Base-by-base conservation (phyloP, 2,329 filamentous ascomycete species). In the Calonectria hawksworthii region DNA sequence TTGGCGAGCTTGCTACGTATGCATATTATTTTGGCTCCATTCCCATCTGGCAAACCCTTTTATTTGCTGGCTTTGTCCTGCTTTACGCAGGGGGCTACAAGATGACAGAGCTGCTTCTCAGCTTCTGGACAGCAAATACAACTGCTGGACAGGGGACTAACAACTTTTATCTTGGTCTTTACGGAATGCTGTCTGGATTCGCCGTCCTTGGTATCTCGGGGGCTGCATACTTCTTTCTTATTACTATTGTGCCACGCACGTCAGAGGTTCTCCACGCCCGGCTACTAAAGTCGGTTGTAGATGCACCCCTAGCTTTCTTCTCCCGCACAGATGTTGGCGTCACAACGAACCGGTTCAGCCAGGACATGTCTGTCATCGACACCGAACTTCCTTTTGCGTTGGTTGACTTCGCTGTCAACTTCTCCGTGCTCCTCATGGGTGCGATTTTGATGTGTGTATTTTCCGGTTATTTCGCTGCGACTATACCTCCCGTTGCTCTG, bases 311-410 rank as follows among this genome's bases (percentile, higher is more conserved):
- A n/a, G 76, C 75, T 2, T 86, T 87, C 73, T 85, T 86, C 68
- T 83, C 83, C 0, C 77, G 68, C 0, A 86, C 83, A 0, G 85
- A 87, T 67, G 77, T 79, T 2, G 86, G 86, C 8, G 78, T 82
- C 23, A 81, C 84, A 32, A 83, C 83, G 11, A 86, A 86, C 32
- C 79, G 85, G 23, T 87, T 87, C 73, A 85, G 83, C 14, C 85
- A 86, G 51, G 86, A 87, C 38, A 80, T 86, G 73, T 80, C 80
- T 0, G 78, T 86, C 0, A 80, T 86, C 28, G 84, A 86, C 38
- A 80, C 78, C 2, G 81, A 85, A 66, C 77, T 86, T 9, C 83
- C 85, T 1, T 74, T 77, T 51, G 68, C 80, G 0, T 67, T 84
- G 14, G 68, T 83, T 1, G 83, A 84, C 51, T 41, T 78, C 1